Conservation (phyloP, 805 yeast genomes). For the Candida coquimbonensis region DNA sequence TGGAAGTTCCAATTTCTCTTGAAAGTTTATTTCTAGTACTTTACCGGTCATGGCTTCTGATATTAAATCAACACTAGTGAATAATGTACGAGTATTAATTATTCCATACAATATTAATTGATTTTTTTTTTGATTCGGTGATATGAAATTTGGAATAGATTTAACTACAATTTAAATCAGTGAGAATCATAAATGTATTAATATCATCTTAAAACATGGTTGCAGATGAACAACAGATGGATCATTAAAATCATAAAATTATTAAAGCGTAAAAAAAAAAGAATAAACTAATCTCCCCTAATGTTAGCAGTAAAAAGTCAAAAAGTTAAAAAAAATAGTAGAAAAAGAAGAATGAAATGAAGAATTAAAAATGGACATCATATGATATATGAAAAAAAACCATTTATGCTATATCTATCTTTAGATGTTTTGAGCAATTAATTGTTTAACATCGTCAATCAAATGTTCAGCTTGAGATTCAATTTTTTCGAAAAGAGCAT, state of each 20-base stretch:
- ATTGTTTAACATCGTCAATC: slow-evolving; percentile 8
- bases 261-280: not conserved
- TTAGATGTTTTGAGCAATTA: slow-evolving; percentile 8
- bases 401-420: too few relatives aligned
- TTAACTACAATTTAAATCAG: too few relatives aligned
- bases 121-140: too few relatives aligned
- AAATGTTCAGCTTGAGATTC: slow-evolving; percentile 15
- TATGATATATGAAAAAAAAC: not conserved
- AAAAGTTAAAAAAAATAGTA: too few relatives aligned
- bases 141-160: too few relatives aligned
- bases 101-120: too few relatives aligned
- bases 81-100: too few relatives aligned
- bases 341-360: not conserved
- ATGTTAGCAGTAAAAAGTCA: too few relatives aligned
- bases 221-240: too few relatives aligned
- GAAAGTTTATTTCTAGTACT: slow-evolving; percentile 4
- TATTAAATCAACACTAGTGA: not conserved
- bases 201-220: too few relatives aligned
- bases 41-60: not conserved
- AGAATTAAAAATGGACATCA: not conserved
- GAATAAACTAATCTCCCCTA: not conserved
- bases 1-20: slow-evolving; percentile 36
- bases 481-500: slow-evolving; percentile 15
- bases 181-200: too few relatives aligned
- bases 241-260: not conserved